Evolutionary conservation across 257 asterid genomes (phyloP).

Genomic region (Sherardia arvensis): DNA sequence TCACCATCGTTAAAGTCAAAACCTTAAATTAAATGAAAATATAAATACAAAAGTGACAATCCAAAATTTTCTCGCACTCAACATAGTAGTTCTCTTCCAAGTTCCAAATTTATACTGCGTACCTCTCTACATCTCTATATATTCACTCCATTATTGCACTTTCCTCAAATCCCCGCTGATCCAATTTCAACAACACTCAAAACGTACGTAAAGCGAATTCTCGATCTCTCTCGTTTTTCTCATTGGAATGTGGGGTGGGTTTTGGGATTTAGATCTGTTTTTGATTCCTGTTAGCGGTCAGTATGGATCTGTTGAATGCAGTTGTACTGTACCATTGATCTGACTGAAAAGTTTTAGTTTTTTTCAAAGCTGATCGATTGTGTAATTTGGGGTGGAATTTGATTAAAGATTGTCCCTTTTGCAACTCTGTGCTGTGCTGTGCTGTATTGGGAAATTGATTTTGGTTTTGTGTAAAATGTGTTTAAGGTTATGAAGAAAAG

Average conservation of each 20-base stretch:
- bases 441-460: not conserved
- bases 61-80: constrained; percentile 1
- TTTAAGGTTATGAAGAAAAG: not conserved
- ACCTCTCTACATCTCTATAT: constrained; percentile 1
- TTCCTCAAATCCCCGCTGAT: not conserved
- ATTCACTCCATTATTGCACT: not conserved
- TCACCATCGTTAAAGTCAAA: not conserved
- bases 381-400: not conserved
- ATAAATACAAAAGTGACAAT: not conserved
- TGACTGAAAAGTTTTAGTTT: not conserved
- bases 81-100: not conserved
- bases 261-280: constrained; percentile 5
- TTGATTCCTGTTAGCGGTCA: constrained; percentile 3
- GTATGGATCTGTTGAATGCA: constrained; percentile 11
- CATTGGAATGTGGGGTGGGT: not conserved
- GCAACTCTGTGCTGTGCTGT: not conserved
- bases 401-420: not conserved
- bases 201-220: constrained; percentile 1
- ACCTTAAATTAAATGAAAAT: not conserved
- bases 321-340: constrained; percentile 13
- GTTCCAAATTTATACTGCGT: not conserved
- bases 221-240: constrained; percentile 18
- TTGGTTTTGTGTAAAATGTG: not conserved
- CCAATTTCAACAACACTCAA: not conserved
- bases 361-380: not conserved